These are phyloP conservation scores for Alternaria sp. DNA, from an alignment of 2,329 filamentous ascomycete species.

Conservation along the genomic window DNA sequence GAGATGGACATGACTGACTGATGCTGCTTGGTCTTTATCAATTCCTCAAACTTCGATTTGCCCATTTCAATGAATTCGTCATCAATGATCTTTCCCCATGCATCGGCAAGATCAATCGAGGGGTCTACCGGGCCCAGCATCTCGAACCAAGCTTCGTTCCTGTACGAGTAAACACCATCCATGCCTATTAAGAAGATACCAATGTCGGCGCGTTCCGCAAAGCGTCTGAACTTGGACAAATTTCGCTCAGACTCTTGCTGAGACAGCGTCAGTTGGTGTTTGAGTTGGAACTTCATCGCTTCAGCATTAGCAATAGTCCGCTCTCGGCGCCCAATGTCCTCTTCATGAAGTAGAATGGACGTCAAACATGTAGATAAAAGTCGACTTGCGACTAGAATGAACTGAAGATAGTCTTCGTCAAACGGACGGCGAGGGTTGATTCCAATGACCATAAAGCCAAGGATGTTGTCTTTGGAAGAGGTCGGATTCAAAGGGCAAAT, in stretches of 20 bases:
- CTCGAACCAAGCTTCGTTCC: conserved; percentile 52
- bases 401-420: conserved; percentile 53
- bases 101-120: conserved; percentile 25
- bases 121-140: conserved; percentile 36
- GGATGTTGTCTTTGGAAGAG: conserved; percentile 41
- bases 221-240: conserved; percentile 48
- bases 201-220: conserved; percentile 52
- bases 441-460: conserved; percentile 53
- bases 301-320: conserved; percentile 45
- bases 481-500: conserved; percentile 51
- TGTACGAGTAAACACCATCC: conserved; percentile 50
- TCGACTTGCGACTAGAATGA: conserved; percentile 46
- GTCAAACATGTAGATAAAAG: conserved; percentile 52
- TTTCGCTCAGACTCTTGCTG: conserved; percentile 44
- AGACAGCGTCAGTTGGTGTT: conserved; percentile 41
- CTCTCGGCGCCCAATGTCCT: conserved; percentile 49
- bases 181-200: conserved; percentile 53
- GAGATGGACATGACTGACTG: conserved; percentile 16
- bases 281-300: conserved; percentile 47
- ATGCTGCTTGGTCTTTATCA: conserved; percentile 28
- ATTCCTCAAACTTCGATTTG: conserved; percentile 23
- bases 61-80: conserved; percentile 24
- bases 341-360: conserved; percentile 52
- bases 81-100: conserved; percentile 31
- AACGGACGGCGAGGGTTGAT: conserved; percentile 51